Percentiles rank a stretch among this genome's conserved stretches.
Evolutionary conservation across 495 filamentous ascomycete genomes (phyloP).

Genomic region (Penicillium robsamsonii): DNA sequence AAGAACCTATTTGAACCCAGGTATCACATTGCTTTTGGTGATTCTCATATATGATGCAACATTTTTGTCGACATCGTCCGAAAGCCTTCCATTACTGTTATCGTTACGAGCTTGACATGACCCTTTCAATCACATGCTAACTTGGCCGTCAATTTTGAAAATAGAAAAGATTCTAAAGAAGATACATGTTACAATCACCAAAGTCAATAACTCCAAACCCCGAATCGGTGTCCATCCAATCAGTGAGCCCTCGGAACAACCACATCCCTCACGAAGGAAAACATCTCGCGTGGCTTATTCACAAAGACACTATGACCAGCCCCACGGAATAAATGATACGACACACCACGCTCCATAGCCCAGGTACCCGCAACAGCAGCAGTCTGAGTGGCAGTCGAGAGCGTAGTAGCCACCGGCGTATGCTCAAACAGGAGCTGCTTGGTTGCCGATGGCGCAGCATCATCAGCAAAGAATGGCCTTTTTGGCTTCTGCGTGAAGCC

Average conservation of each 20-base stretch:
- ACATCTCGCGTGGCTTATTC: slow-evolving; percentile 38
- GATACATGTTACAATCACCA: neutral
- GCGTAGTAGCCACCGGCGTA: neutral
- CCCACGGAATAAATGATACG: slow-evolving; percentile 36
- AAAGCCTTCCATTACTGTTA: slow-evolving; percentile 4
- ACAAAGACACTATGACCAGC: slow-evolving; percentile 39
- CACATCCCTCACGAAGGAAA: slow-evolving; percentile 40
- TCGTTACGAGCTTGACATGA: neutral
- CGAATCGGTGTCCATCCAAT: neutral
- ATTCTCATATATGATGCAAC: slow-evolving; percentile 13
- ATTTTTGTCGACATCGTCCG: slow-evolving; percentile 26
- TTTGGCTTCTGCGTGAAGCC: slow-evolving; percentile 26
- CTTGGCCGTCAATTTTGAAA: neutral
- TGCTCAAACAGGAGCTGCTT: neutral
- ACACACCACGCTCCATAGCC: slow-evolving; percentile 33
- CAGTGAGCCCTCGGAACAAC: slow-evolving; percentile 21
- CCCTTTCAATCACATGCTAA: neutral
- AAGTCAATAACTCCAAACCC: neutral
- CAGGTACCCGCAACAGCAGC: slow-evolving; percentile 25
- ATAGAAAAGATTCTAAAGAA: neutral
- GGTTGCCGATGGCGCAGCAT: slow-evolving; percentile 21
- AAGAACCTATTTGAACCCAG: slow-evolving; percentile 14
- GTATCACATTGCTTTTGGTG: slow-evolving; percentile 11
- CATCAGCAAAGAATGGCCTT: slow-evolving; percentile 23
- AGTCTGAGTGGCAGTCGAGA: slow-evolving; percentile 1